Evolutionary conservation across 306 rosid species (phyloP).

Genomic region (Cajanus cajan): DNA sequence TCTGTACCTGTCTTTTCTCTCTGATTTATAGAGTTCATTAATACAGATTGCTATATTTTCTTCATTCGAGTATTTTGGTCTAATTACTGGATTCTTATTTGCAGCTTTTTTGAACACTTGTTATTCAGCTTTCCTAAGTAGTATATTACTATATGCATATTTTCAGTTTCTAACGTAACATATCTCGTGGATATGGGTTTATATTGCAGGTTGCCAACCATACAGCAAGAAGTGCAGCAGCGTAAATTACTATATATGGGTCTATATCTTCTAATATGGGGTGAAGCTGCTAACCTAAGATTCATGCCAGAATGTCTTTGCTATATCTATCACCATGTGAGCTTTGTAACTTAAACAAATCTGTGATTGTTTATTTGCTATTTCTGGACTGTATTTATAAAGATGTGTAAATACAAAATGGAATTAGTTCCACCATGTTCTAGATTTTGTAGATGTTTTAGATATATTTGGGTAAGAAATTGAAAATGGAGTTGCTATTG

Average conservation of each 20-base stretch:
- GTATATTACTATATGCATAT: background rate
- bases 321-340: conserved; percentile 96
- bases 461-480: too few relatives aligned
- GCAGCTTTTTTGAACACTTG: background rate
- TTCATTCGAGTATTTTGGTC: too few relatives aligned
- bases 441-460: background rate
- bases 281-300: conserved; percentile 98
- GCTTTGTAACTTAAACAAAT: conserved; percentile 20
- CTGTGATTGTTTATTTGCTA: background rate
- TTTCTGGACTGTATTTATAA: background rate
- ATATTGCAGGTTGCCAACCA: conserved; percentile 87
- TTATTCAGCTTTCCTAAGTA: conserved; percentile 1
- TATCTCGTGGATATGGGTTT: background rate
- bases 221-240: conserved; percentile 99
- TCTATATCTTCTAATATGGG: conserved; percentile 97
- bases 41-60: too few relatives aligned
- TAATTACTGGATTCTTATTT: background rate
- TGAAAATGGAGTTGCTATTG: background rate
- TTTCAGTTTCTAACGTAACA: conserved; percentile 10
- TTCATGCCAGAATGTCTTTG: conserved; percentile 99
- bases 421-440: background rate
- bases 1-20: too few relatives aligned
- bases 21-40: too few relatives aligned
- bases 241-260: conserved; percentile 96
- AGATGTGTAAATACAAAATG: background rate